Evolutionary conservation across 306 rosid genomes (phyloP).

Genomic region (Cyclanthera cordifolia): DNA sequence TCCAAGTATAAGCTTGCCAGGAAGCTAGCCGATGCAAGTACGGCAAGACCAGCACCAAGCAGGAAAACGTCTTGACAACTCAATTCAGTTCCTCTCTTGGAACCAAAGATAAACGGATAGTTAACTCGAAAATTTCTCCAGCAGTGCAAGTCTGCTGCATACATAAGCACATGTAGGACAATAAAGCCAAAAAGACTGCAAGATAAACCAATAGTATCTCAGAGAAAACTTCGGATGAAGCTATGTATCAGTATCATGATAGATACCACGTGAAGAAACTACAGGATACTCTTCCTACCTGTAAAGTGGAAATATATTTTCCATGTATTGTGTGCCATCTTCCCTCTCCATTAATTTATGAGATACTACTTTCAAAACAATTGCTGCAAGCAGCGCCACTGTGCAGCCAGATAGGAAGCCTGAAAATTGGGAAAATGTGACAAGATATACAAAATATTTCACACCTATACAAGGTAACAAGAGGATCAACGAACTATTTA

Average conservation of each 20-base stretch:
- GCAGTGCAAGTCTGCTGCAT: slow-evolving; percentile 47
- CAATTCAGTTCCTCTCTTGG: slow-evolving; percentile 58
- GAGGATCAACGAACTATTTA: too few species aligned
- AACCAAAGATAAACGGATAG: slow-evolving; percentile 64
- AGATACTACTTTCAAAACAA: slow-evolving; percentile 27
- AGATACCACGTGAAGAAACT: not conserved
- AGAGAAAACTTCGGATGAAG: slow-evolving; percentile 10
- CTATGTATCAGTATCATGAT: not conserved
- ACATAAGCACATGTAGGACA: slow-evolving; percentile 58
- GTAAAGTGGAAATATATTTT: slow-evolving; percentile 55
- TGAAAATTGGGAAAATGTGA: slow-evolving; percentile 11
- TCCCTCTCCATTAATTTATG: slow-evolving; percentile 22
- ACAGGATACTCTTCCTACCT: slow-evolving; percentile 23
- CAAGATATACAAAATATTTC: too few species aligned
- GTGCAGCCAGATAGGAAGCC: slow-evolving; percentile 62
- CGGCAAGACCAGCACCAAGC: slow-evolving; percentile 55
- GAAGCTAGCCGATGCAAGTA: slow-evolving; percentile 49
- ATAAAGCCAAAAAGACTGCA: slow-evolving; percentile 57
- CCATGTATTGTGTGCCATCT: slow-evolving; percentile 38
- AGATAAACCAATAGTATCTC: slow-evolving; percentile 15
- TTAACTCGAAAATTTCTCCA: slow-evolving; percentile 61
- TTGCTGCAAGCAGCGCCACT: slow-evolving; percentile 33
- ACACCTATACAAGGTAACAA: too few species aligned
- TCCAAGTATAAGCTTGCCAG: slow-evolving; percentile 59
- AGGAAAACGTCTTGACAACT: slow-evolving; percentile 44